A percentile compares a stretch with the other conserved stretches of the same genome.
Conservation (phyloP, 208 protist species). For the Leishmania arabica region DNA sequence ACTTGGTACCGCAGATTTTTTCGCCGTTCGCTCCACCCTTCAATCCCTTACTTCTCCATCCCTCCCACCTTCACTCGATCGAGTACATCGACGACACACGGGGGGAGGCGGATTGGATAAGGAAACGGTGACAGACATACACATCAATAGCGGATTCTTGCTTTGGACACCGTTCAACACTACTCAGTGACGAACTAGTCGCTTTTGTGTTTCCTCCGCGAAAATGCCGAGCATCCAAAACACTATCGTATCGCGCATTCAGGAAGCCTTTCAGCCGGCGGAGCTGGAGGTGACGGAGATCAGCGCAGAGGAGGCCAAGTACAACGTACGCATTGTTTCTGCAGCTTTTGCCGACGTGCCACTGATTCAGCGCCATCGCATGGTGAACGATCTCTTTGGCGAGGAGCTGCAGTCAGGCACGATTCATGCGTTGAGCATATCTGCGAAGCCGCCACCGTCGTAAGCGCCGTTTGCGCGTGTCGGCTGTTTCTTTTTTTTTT, state of each 20-base stretch:
- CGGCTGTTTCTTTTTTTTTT: not conserved
- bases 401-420: constrained; percentile 65
- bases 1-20: not conserved
- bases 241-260: constrained; percentile 40
- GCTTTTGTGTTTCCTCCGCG: not conserved
- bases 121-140: not conserved
- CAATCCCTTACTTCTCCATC: not conserved
- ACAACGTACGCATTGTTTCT: constrained; percentile 61
- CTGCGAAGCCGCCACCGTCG: constrained; percentile 41
- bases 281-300: constrained; percentile 48
- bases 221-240: constrained; percentile 23
- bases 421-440: constrained; percentile 78
- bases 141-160: not conserved
- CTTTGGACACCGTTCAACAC: not conserved
- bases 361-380: constrained; percentile 70
- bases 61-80: not conserved
- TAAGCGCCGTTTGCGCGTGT: not conserved
- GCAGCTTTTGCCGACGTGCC: constrained; percentile 50
- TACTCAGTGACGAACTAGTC: not conserved
- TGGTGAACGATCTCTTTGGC: constrained; percentile 75
- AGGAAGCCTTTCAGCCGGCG: constrained; percentile 36
- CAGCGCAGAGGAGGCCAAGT: constrained; percentile 64
- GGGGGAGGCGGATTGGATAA: not conserved
- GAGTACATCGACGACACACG: not conserved
- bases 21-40: constrained; percentile 8